Evolutionary conservation across 768 basidiomycete species (phyloP).

Genomic region (Xerocomus spinulosus): DNA sequence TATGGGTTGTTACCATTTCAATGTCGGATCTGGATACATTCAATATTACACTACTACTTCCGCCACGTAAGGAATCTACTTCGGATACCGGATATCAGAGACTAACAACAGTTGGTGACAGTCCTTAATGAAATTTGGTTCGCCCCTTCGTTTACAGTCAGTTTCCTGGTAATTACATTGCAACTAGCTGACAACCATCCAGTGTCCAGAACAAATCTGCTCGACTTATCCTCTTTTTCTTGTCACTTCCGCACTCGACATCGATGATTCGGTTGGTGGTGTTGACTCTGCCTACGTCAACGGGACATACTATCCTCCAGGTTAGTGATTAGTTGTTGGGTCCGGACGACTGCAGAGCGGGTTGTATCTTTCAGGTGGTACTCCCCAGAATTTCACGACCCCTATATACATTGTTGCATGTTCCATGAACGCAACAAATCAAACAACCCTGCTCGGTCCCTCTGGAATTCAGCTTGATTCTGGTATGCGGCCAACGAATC

Average conservation of each 20-base stretch:
- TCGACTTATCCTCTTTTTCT: background rate
- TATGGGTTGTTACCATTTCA: background rate
- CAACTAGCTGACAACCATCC: too few species aligned
- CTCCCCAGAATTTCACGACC: background rate
- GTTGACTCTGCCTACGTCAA: background rate
- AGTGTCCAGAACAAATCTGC: background rate
- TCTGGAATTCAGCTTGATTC: background rate
- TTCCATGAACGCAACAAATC: background rate
- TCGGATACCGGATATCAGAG: background rate
- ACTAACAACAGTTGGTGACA: background rate
- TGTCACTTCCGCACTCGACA: background rate
- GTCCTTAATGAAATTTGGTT: background rate
- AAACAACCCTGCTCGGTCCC: background rate
- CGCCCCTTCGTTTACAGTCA: too few species aligned
- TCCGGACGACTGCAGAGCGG: background rate
- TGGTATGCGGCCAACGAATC: background rate
- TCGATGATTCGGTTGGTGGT: background rate
- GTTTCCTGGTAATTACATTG: too few species aligned
- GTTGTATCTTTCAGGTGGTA: background rate
- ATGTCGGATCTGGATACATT: background rate
- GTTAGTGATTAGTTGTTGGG: background rate
- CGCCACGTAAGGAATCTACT: background rate
- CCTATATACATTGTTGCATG: background rate
- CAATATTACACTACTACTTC: background rate
- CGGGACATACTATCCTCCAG: background rate